Evolutionary conservation across 805 yeast genomes (phyloP).

Genomic region (Metschnikowia colocasiae): DNA sequence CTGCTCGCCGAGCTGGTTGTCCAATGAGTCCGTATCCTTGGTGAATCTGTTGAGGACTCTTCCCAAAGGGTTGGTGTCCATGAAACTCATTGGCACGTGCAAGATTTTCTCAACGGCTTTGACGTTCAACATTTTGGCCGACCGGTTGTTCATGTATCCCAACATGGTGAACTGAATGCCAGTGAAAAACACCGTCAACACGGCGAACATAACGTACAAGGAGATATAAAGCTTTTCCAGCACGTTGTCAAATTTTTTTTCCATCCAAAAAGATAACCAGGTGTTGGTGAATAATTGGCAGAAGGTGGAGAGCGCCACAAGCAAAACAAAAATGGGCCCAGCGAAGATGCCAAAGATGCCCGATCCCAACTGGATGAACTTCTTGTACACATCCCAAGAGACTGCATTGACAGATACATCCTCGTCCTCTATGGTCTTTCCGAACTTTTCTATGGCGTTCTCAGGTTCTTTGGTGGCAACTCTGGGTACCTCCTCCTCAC

Average conservation of each 20-base stretch:
- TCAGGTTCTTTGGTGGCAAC: constrained; percentile 2
- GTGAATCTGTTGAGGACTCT: constrained; percentile 44
- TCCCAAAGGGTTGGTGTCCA: constrained; percentile 44
- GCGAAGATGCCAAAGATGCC: constrained; percentile 36
- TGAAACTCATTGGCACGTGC: constrained; percentile 42
- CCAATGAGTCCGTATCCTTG: constrained; percentile 45
- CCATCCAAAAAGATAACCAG: constrained; percentile 44
- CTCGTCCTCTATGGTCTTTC: constrained; percentile 35
- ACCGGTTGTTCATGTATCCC: constrained; percentile 39
- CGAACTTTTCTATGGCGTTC: constrained; percentile 13
- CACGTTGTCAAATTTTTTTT: constrained; percentile 26
- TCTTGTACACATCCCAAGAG: constrained; percentile 37
- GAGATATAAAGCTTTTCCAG: constrained; percentile 34
- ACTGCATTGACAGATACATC: constrained; percentile 38
- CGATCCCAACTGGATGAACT: constrained; percentile 35
- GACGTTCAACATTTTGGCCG: constrained; percentile 36
- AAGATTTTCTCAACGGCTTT: constrained; percentile 36
- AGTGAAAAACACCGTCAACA: constrained; percentile 37
- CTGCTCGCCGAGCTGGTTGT: constrained; percentile 44
- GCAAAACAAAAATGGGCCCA: constrained; percentile 31
- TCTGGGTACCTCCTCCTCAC: constrained; percentile 3
- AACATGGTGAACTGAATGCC: constrained; percentile 39
- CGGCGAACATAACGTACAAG: constrained; percentile 33
- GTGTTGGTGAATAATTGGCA: constrained; percentile 42
- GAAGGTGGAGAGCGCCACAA: constrained; percentile 36